Evolutionary conservation across 345 rosid species (phyloP).

Genomic region (Linum lewisii): DNA sequence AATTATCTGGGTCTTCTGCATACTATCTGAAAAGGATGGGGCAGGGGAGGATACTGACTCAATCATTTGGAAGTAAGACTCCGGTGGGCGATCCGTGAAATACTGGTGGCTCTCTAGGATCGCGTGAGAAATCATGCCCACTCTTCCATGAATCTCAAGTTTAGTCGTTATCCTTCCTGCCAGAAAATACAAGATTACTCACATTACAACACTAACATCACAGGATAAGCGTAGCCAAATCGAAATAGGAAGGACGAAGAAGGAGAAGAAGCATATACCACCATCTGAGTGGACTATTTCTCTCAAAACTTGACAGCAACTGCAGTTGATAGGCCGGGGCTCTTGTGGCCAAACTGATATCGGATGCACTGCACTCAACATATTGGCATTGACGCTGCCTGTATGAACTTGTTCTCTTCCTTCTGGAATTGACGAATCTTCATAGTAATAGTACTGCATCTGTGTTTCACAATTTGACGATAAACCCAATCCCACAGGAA

Average conservation of each 20-base stretch:
- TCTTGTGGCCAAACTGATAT: too few species aligned
- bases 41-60: conserved; percentile 28
- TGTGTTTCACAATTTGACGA: not conserved
- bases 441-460: not conserved
- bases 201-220: not conserved
- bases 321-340: conserved; percentile 27
- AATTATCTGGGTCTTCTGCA: too few species aligned
- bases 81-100: not conserved
- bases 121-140: conserved; percentile 45
- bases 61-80: conserved; percentile 24
- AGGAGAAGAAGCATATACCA: conserved; percentile 5
- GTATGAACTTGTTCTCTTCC: not conserved
- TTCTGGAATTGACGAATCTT: conserved; percentile 6
- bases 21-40: not conserved
- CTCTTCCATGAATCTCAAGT: conserved; percentile 53
- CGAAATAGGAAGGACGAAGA: not conserved
- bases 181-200: not conserved
- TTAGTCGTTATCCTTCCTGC: conserved; percentile 29
- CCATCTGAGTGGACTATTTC: conserved; percentile 46
- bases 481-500: not conserved
- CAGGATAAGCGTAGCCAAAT: not conserved
- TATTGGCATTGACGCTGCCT: too few species aligned
- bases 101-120: conserved; percentile 22
- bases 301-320: conserved; percentile 39
- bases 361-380: conserved; percentile 13